Conservation (phyloP, 2,329 filamentous ascomycete species). For the Chrysosphaeria jannelii region DNA sequence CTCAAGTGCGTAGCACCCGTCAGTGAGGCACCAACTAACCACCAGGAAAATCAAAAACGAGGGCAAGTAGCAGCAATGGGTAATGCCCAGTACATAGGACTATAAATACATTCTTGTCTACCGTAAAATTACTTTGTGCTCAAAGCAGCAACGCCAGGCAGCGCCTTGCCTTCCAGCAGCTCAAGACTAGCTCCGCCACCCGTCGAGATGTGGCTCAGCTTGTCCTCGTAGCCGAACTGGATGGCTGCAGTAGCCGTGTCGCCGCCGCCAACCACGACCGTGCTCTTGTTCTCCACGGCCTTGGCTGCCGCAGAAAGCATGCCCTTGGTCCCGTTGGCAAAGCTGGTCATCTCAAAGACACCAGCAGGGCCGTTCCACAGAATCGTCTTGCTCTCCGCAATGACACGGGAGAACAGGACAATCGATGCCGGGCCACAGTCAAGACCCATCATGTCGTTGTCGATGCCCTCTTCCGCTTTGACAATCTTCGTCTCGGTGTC, state of each 20-base stretch:
- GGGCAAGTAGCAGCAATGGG: neutral
- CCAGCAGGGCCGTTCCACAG: conserved; percentile 96
- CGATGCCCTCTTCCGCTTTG: conserved; percentile 67
- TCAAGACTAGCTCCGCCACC: conserved; percentile 88
- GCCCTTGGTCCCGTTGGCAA: conserved; percentile 72
- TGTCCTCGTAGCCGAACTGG: conserved; percentile 87
- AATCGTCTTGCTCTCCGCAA: conserved; percentile 74
- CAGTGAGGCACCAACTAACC: conserved; percentile 4
- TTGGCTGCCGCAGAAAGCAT: conserved; percentile 70
- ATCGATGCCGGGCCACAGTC: conserved; percentile 79
- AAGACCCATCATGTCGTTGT: conserved; percentile 93
- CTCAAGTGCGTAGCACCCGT: conserved; percentile 48
- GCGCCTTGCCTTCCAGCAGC: conserved; percentile 89
- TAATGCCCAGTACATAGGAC: neutral
- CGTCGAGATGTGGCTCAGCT: conserved; percentile 94
- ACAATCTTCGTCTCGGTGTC: conserved; percentile 58
- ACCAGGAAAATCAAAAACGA: conserved; percentile 4
- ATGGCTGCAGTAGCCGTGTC: conserved; percentile 94
- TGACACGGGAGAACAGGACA: conserved; percentile 65
- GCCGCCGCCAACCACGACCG: conserved; percentile 94
- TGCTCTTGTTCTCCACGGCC: conserved; percentile 49
- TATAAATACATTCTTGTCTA: neutral
- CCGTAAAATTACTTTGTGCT: conserved; percentile 27
- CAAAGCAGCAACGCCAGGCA: conserved; percentile 77
- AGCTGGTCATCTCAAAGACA: conserved; percentile 92